Percentiles rank a stretch among this genome's conserved stretches.
Conservation (phyloP, 2,329 filamentous ascomycete genomes). For the Fusarium protoensiforme region DNA sequence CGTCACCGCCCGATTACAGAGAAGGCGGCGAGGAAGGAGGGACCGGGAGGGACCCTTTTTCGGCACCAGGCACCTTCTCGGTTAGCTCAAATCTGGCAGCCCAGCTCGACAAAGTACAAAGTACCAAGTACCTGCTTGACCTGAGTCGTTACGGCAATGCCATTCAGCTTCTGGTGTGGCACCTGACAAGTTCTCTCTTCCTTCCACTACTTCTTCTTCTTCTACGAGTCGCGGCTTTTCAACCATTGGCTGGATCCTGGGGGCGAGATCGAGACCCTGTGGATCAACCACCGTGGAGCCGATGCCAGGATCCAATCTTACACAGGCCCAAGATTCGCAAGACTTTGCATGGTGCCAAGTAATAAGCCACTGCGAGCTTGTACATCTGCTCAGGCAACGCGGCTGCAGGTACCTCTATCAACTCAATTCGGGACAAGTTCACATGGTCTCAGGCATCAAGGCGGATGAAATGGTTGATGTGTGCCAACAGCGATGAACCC, state of each 20-base stretch:
- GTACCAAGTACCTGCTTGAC: not conserved
- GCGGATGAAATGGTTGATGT: not conserved
- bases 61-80: slow-evolving; percentile 21
- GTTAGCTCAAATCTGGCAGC: not conserved
- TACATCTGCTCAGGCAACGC: not conserved
- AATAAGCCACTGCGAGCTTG: not conserved
- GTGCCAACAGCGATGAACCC: not conserved
- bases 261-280: slow-evolving; percentile 1
- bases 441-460: not conserved
- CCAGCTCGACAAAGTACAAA: not conserved
- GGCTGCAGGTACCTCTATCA: not conserved
- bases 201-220: not conserved
- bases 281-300: not conserved
- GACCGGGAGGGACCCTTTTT: slow-evolving; percentile 17
- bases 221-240: not conserved
- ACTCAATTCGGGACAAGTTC: not conserved
- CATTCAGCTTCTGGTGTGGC: not conserved
- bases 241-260: not conserved
- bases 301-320: not conserved
- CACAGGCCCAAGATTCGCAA: not conserved
- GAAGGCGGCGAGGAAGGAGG: slow-evolving; percentile 15
- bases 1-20: slow-evolving; percentile 42
- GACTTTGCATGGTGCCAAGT: not conserved
- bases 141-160: not conserved
- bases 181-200: not conserved